Conservation (phyloP, 306 rosid genomes). For the Rubus parviflorus region DNA sequence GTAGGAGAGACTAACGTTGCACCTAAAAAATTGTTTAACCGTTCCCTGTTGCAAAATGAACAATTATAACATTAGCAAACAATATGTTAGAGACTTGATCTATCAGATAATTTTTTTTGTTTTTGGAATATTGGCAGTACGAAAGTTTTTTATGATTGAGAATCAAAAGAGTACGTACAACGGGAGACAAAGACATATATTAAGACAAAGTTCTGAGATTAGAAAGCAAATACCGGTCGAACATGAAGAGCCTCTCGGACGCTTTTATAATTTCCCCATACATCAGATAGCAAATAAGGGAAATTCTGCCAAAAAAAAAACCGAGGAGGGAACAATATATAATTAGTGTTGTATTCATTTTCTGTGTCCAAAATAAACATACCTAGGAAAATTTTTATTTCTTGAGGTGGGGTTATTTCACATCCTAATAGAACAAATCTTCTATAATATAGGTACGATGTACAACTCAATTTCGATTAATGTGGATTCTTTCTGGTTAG, state of each 20-base stretch:
- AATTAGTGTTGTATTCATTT: neutral
- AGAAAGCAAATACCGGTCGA: conserved; percentile 15
- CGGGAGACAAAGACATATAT: neutral
- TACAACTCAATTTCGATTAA: too few relatives aligned
- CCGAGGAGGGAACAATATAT: neutral
- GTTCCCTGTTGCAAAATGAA: conserved; percentile 22
- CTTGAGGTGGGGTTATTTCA: neutral
- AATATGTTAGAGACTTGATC: neutral
- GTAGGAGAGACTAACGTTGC: conserved; percentile 22
- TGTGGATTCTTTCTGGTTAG: neutral
- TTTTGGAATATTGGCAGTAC: neutral
- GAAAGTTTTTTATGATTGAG: neutral
- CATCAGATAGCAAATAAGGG: conserved; percentile 16
- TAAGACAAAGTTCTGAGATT: neutral
- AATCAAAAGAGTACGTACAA: neutral
- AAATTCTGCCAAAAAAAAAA: conserved; percentile 16
- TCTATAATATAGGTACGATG: too few relatives aligned
- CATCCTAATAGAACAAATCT: neutral
- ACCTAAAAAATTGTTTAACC: conserved; percentile 21
- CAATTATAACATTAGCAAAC: neutral
- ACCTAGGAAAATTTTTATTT: neutral
- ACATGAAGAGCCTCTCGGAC: conserved; percentile 29
- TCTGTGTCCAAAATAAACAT: neutral
- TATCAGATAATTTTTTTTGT: neutral
- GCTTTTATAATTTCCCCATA: conserved; percentile 17